These are phyloP conservation scores for Tolypocladium tropicale DNA, from an alignment of 2,329 filamentous ascomycete species.

Conservation along the genomic window DNA sequence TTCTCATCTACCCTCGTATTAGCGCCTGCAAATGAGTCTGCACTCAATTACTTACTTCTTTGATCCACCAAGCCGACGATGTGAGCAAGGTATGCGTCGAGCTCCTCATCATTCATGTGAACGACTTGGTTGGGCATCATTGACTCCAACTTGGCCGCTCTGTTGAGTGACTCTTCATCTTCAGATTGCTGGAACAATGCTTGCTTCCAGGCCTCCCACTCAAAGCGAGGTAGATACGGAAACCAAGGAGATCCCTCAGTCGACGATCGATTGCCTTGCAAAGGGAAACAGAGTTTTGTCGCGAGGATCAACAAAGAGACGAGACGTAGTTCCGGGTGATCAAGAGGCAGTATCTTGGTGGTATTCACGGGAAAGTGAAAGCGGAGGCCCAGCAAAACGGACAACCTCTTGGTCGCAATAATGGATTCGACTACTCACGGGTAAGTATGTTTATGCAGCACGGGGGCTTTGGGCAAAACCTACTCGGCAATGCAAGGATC, in stretches of 20 bases:
- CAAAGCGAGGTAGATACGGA: slow-evolving; percentile 26
- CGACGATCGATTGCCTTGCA: slow-evolving; percentile 45
- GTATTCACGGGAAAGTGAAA: slow-evolving; percentile 39
- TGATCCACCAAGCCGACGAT: slow-evolving; percentile 21
- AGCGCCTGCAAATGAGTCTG: not conserved
- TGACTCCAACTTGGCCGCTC: slow-evolving; percentile 31
- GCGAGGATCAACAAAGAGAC: slow-evolving; percentile 62
- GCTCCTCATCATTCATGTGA: slow-evolving; percentile 45
- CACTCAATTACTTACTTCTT: slow-evolving; percentile 16
- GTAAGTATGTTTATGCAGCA: slow-evolving; percentile 18
- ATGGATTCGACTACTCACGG: slow-evolving; percentile 42
- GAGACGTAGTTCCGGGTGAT: slow-evolving; percentile 67
- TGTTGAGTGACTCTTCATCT: slow-evolving; percentile 2
- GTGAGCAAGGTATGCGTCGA: slow-evolving; percentile 54
- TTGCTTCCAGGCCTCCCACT: slow-evolving; percentile 64
- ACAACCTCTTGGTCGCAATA: slow-evolving; percentile 32
- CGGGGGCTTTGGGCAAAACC: slow-evolving; percentile 10
- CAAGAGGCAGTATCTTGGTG: slow-evolving; percentile 34
- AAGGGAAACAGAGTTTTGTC: slow-evolving; percentile 70
- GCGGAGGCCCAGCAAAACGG: slow-evolving; percentile 37
- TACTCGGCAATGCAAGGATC: slow-evolving; percentile 65
- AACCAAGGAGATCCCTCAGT: slow-evolving; percentile 3
- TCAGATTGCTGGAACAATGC: slow-evolving; percentile 26
- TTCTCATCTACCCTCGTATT: slow-evolving; percentile 12
- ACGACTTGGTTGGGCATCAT: slow-evolving; percentile 53